Evolutionary conservation across 371 early-diverging fungal genomes (phyloP).

Genomic region (Haplosporangium sp.): DNA sequence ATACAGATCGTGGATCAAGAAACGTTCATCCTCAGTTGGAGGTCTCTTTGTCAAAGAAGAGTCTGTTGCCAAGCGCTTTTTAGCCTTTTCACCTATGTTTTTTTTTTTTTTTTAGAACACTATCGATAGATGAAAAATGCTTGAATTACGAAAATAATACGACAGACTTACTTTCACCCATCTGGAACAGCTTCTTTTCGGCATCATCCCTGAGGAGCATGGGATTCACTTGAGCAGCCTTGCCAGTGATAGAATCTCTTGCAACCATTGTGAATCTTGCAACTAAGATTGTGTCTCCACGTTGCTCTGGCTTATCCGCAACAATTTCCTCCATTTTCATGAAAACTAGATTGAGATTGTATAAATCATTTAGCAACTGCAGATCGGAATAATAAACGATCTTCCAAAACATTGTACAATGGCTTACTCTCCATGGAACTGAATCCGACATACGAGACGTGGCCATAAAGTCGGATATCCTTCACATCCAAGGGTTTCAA

Average conservation of each 20-base stretch:
- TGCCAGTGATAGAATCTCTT: slow-evolving; percentile 76
- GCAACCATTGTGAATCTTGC: slow-evolving; percentile 96
- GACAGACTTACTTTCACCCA: slow-evolving; percentile 67
- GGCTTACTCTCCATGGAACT: slow-evolving; percentile 85
- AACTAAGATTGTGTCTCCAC: slow-evolving; percentile 70
- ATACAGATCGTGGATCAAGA: slow-evolving; percentile 86
- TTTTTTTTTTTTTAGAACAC: slow-evolving; percentile 58
- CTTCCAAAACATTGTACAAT: neutral
- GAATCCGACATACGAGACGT: slow-evolving; percentile 86
- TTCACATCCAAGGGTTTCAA: slow-evolving; percentile 71
- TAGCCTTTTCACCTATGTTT: slow-evolving; percentile 77
- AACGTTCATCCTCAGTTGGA: slow-evolving; percentile 86
- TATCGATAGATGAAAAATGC: too few relatives aligned
- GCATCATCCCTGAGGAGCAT: slow-evolving; percentile 77
- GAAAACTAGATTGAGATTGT: slow-evolving; percentile 59
- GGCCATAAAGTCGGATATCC: slow-evolving; percentile 83
- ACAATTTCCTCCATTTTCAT: slow-evolving; percentile 76
- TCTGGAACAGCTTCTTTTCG: slow-evolving; percentile 78
- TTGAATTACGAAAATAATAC: neutral
- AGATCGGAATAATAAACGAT: too few relatives aligned
- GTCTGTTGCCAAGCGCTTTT: slow-evolving; percentile 70
- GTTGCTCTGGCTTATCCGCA: slow-evolving; percentile 17
- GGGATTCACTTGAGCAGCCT: slow-evolving; percentile 81
- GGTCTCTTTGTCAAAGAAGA: slow-evolving; percentile 74
- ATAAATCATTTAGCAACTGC: too few relatives aligned